Conservation (phyloP, 495 filamentous ascomycete genomes). For the Podospora pseudocomata region DNA sequence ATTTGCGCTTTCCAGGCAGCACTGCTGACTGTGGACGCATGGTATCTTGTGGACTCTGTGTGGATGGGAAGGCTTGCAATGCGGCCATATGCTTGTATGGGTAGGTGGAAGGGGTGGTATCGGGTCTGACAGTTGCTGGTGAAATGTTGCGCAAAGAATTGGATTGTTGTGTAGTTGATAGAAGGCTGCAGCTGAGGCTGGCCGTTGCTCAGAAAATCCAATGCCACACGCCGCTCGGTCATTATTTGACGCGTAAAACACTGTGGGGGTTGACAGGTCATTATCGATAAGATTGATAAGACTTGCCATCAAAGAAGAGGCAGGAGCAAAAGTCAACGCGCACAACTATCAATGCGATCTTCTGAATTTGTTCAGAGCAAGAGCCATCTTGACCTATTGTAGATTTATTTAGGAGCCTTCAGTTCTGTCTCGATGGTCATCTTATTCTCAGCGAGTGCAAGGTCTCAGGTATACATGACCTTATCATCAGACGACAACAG, state of each 20-base stretch:
- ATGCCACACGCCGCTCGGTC: neutral
- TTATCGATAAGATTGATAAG: conserved; percentile 13
- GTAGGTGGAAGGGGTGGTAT: neutral
- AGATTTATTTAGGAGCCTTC: no score
- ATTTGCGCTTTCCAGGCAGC: conserved; percentile 23
- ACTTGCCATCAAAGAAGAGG: neutral
- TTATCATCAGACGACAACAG: no score
- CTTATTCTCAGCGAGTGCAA: no score
- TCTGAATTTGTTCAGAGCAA: no score
- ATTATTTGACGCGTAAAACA: conserved; percentile 8
- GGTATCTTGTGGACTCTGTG: neutral
- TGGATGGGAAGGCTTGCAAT: conserved; percentile 4
- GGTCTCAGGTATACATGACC: no score
- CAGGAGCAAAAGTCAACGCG: neutral
- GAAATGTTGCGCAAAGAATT: neutral
- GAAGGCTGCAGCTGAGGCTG: neutral
- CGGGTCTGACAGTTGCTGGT: neutral
- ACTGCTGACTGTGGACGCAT: neutral
- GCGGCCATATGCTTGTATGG: neutral
- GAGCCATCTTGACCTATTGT: no score
- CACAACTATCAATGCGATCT: neutral
- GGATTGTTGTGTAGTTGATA: neutral
- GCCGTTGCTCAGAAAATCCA: neutral
- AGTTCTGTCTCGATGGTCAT: no score
- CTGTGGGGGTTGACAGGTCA: conserved; percentile 10